phyloP scores from a whole-genome alignment of 345 rosid genomes.

The Dovyalis caffra region DNA sequence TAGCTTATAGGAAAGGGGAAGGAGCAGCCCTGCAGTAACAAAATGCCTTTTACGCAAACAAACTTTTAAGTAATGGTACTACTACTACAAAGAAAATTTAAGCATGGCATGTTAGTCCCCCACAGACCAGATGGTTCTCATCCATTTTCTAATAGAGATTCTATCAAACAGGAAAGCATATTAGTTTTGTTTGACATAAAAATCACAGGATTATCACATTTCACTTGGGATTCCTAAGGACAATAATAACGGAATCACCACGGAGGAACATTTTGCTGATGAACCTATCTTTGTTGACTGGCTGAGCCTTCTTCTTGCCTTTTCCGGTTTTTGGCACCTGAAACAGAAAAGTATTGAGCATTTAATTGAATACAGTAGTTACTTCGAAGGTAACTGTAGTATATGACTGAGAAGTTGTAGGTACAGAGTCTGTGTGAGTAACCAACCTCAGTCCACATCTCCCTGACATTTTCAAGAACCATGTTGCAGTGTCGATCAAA shows the following conservation, averaged over 20 bases:
- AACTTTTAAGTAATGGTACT: neutral
- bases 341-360: neutral
- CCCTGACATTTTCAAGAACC: constrained; percentile 99
- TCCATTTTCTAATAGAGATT: neutral
- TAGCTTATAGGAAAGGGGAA: neutral
- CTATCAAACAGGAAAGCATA: neutral
- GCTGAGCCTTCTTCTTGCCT: constrained; percentile 97
- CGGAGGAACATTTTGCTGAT: constrained; percentile 98
- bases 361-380: too few species aligned
- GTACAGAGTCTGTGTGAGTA: neutral
- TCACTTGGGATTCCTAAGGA: constrained; percentile 93
- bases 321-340: constrained; percentile 95
- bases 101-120: neutral
- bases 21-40: neutral
- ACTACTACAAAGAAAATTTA: neutral
- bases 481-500: constrained; percentile 98
- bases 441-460: constrained; percentile 98
- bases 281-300: constrained; percentile 91
- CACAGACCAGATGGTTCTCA: neutral
- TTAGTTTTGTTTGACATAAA: neutral
- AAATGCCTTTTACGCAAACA: neutral
- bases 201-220: neutral
- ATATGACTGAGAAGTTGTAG: constrained; percentile 20
- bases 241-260: constrained; percentile 96
- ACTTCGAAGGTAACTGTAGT: neutral